These are phyloP conservation scores for Oxalis stricta DNA, from an alignment of 441 rosid species.

Conservation along the genomic window DNA sequence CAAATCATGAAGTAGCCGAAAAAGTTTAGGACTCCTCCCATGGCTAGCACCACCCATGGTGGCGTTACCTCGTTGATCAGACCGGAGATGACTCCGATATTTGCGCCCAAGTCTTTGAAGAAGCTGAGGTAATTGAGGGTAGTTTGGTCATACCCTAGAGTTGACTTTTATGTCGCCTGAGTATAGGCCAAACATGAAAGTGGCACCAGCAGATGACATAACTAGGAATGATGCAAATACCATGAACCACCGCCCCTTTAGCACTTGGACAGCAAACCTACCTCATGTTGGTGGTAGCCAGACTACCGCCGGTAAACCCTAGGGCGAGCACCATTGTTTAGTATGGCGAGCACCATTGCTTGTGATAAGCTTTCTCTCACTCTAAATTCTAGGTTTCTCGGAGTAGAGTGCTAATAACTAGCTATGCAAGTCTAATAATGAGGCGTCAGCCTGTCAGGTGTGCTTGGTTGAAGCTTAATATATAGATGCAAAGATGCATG, in stretches of 20 bases:
- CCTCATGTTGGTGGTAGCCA: slow-evolving; percentile 25
- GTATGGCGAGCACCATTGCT: no score
- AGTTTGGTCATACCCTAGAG: slow-evolving; percentile 48
- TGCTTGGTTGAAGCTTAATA: no score
- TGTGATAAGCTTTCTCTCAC: no score
- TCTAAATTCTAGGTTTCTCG: no score
- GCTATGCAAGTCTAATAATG: no score
- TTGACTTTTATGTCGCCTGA: slow-evolving; percentile 29
- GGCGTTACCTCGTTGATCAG: slow-evolving; percentile 47
- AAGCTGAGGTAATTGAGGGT: slow-evolving; percentile 45
- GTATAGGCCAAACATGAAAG: slow-evolving; percentile 50
- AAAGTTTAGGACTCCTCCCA: slow-evolving; percentile 41
- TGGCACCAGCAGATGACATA: slow-evolving; percentile 54
- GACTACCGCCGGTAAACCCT: slow-evolving; percentile 4
- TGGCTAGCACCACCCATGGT: slow-evolving; percentile 37
- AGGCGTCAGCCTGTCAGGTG: no score
- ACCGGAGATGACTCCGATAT: slow-evolving; percentile 45
- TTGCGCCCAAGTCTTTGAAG: slow-evolving; percentile 54
- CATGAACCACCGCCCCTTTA: slow-evolving; percentile 53
- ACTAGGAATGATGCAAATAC: slow-evolving; percentile 43
- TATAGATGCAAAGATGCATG: no score
- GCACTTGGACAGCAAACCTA: slow-evolving; percentile 22
- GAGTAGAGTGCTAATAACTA: no score
- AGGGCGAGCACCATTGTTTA: slow-evolving; percentile 21
- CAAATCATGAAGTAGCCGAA: slow-evolving; percentile 52